These are phyloP conservation scores for Aureobasidium sp. DNA, from an alignment of 2,329 filamentous ascomycete genomes.

Conservation along the genomic window DNA sequence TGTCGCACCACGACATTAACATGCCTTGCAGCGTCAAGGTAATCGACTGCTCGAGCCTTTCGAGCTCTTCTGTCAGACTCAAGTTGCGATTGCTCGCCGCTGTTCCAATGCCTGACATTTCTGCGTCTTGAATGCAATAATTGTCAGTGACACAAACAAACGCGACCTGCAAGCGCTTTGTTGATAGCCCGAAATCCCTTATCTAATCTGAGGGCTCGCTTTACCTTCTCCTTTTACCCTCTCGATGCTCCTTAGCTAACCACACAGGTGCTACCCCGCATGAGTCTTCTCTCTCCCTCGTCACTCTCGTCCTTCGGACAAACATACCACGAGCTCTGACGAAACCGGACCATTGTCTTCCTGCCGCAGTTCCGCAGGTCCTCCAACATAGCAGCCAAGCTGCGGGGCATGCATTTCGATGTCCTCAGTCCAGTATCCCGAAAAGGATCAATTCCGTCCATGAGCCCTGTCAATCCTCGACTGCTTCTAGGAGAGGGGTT, in stretches of 20 bases:
- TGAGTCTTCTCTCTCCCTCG: not conserved
- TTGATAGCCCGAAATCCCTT: not conserved
- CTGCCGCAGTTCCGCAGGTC: not conserved
- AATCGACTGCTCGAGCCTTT: slow-evolving; percentile 93
- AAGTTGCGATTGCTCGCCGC: slow-evolving; percentile 43
- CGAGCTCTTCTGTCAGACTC: slow-evolving; percentile 86
- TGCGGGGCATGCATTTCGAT: slow-evolving; percentile 4
- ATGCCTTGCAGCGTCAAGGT: slow-evolving; percentile 87
- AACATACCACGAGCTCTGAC: not conserved
- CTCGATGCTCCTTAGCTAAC: not conserved
- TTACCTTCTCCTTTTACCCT: not conserved
- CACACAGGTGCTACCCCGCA: slow-evolving; percentile 4
- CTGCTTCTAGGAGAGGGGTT: not conserved
- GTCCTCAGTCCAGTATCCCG: not conserved
- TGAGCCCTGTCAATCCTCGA: not conserved
- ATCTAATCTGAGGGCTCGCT: not conserved
- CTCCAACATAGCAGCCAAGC: not conserved
- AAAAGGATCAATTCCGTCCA: not conserved
- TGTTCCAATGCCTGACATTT: slow-evolving; percentile 40
- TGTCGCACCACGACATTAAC: not conserved
- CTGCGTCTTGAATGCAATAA: not conserved
- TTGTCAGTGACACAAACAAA: not conserved
- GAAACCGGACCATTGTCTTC: not conserved
- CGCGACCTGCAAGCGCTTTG: not conserved
- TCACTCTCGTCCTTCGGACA: slow-evolving; percentile 2